Evolutionary conservation across 1,139 yeast species (phyloP), one percentile per base, ranked within the genome.

Genomic region (Saccharomyces hybrid): DNA sequence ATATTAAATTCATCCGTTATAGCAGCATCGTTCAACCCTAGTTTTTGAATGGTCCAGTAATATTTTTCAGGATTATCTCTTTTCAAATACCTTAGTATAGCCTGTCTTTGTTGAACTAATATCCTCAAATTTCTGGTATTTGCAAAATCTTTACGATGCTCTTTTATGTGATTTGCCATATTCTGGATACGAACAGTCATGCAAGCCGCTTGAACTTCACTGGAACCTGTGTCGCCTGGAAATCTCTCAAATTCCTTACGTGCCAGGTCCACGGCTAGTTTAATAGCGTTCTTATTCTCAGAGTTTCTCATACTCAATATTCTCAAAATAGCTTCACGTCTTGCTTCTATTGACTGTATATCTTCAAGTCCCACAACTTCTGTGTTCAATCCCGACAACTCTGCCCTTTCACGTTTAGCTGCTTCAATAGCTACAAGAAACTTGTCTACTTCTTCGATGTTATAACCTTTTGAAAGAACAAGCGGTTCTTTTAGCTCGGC

Each of bases 141-240:
- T 49, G 76, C 76, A 64, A 80, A 76, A 71, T 93, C 98, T 68
- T 89, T 87, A 62, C 83, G 84, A 67, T 84, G 78, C 54, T 79
- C 76, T 66, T 83, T 83, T 56, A 88, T 78, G 67, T 91, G 97
- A 49, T 81, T 79, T 76, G 88, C 88, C 56, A 88, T 76, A 62
- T 81, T 84, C 60, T 86, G 89, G 61, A 93, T 88, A 64, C 82
- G 82, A 54, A 88, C 84, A 0, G 98, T 89, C 73, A 85, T 74
- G 31, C 88, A 80, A 1, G 97, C 98, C 1, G 98, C 96, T 71
- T 91, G 97, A 29, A 90, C 97, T 72, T 91, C 98, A 51, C 96
- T 83, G 0, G 96, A 88, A 0, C 96, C 97, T 0, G 97, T 88
- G 68, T 93, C 98, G 51, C 96, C 96, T 51, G 84, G 89, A 59